A percentile compares a stretch with the other conserved stretches of the same genome.
phyloP scores from a whole-genome alignment of 192 early-diverging fungal species.

The Gamsiella multidivaricata region DNA sequence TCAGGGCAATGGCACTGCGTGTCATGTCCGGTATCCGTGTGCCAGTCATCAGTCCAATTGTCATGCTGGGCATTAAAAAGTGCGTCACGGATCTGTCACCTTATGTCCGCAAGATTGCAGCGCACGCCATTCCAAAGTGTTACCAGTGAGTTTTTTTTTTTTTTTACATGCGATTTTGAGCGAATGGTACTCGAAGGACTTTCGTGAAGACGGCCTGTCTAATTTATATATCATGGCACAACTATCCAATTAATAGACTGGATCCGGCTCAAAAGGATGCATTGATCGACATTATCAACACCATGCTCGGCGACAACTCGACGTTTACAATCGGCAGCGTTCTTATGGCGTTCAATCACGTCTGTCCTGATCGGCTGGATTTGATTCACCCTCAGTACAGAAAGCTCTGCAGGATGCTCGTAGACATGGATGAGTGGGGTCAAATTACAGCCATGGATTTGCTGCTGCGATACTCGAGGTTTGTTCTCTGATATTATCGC shows the following conservation, averaged over 20 bases:
- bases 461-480: constrained; percentile 83
- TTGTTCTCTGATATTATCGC: neutral
- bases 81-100: constrained; percentile 87
- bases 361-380: constrained; percentile 88
- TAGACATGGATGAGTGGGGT: constrained; percentile 96
- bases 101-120: constrained; percentile 93
- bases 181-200: too few relatives aligned
- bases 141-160: constrained; percentile 64
- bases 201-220: too few relatives aligned
- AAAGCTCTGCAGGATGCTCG: constrained; percentile 85
- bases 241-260: constrained; percentile 61
- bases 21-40: constrained; percentile 97
- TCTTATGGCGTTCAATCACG: constrained; percentile 83
- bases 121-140: constrained; percentile 90
- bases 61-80: constrained; percentile 91
- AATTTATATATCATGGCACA: too few relatives aligned
- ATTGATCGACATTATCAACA: constrained; percentile 79
- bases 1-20: constrained; percentile 94
- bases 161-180: neutral
- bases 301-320: constrained; percentile 84
- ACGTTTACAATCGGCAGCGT: constrained; percentile 90
- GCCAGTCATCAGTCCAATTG: constrained; percentile 91
- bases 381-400: constrained; percentile 91
- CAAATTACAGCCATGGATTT: constrained; percentile 88
- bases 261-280: constrained; percentile 81